Conservation (phyloP, 176 grass and related monocot genomes). For the Zea luxurians region DNA sequence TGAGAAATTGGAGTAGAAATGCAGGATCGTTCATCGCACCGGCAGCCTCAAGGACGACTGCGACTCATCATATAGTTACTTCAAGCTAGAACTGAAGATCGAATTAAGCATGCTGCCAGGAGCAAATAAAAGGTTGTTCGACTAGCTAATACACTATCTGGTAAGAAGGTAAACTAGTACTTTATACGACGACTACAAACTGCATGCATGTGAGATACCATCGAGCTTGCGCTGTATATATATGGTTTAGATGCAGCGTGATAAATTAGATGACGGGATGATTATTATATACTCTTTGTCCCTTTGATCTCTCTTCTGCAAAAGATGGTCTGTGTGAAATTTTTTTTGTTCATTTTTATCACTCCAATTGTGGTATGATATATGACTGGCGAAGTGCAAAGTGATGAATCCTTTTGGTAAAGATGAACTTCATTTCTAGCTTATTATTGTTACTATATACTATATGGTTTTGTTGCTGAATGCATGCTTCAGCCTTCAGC, state of each 20-base stretch:
- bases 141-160: background rate
- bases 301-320: background rate
- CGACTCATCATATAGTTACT: background rate
- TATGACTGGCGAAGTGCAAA: background rate
- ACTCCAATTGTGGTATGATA: background rate
- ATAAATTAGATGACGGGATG: background rate
- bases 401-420: background rate
- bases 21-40: background rate
- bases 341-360: background rate
- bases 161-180: background rate
- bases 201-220: background rate
- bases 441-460: background rate
- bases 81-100: background rate
- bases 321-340: background rate
- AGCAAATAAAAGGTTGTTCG: conserved; percentile 8
- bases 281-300: background rate
- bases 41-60: background rate
- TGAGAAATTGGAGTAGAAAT: background rate
- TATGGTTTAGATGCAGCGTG: background rate
- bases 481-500: background rate
- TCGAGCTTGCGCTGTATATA: background rate
- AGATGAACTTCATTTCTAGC: background rate
- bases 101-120: background rate
- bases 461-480: background rate
- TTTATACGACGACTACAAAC: background rate